These are phyloP conservation scores for Didymella pinodella DNA, from an alignment of 2,329 filamentous ascomycete species.

Conservation along the genomic window DNA sequence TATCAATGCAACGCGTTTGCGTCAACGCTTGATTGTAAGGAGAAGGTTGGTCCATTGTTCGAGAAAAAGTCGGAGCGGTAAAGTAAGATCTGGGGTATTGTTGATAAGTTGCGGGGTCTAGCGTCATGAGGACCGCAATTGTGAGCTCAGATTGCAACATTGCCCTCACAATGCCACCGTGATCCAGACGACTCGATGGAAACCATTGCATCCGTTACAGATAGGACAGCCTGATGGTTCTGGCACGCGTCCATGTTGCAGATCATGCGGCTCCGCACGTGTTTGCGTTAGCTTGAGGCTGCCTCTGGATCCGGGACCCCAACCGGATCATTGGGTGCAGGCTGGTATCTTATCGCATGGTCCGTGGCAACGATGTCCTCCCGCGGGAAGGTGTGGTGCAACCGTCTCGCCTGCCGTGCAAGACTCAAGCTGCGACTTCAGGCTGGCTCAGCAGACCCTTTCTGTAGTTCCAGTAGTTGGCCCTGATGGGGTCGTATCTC, in stretches of 20 bases:
- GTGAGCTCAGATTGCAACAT: constrained; percentile 28
- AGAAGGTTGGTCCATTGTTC: constrained; percentile 31
- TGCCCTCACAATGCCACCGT: constrained; percentile 19
- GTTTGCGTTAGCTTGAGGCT: constrained; percentile 11
- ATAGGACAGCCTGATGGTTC: constrained; percentile 7
- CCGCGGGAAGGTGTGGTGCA: constrained; percentile 11
- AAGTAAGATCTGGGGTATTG: constrained; percentile 20
- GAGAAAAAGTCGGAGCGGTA: constrained; percentile 32
- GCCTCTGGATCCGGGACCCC: constrained; percentile 26
- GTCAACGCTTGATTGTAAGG: constrained; percentile 27
- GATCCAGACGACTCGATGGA: constrained; percentile 22
- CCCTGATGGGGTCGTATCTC: constrained; percentile 89
- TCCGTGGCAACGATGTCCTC: constrained; percentile 8
- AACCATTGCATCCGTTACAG: constrained; percentile 20
- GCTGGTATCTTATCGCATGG: constrained; percentile 7
- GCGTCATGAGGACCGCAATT: constrained; percentile 27
- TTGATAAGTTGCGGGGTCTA: constrained; percentile 30
- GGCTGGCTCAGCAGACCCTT: constrained; percentile 52
- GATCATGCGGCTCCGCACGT: constrained; percentile 30
- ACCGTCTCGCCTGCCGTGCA: constrained; percentile 4
- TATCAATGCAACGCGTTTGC: constrained; percentile 25
- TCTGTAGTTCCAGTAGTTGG: constrained; percentile 90
- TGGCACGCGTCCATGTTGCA: constrained; percentile 9
- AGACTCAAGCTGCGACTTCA: constrained; percentile 32
- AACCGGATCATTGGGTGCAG: constrained; percentile 34